Conservation (phyloP, 257 asterid genomes). For the Striga asiatica region DNA sequence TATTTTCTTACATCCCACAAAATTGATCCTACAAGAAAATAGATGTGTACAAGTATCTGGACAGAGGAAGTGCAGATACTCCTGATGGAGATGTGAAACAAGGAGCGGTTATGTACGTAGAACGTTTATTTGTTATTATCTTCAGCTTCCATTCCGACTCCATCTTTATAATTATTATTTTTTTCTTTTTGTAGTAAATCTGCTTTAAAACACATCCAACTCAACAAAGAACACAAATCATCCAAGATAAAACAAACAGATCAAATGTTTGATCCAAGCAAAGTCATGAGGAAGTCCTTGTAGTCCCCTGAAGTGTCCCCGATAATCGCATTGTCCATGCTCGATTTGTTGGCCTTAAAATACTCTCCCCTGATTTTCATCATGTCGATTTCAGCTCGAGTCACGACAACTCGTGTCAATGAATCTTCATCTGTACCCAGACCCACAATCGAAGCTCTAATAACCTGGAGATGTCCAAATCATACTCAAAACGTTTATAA, state of each 20-base stretch:
- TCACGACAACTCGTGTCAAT: constrained; percentile 56
- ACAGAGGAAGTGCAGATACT: too few species aligned
- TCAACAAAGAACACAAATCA: not conserved
- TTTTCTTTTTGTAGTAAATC: not conserved
- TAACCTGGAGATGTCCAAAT: constrained; percentile 30
- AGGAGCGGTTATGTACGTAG: too few species aligned
- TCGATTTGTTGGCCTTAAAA: constrained; percentile 25
- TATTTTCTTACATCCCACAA: too few species aligned
- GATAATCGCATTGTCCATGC: constrained; percentile 47
- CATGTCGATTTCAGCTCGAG: constrained; percentile 73
- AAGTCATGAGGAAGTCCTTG: constrained; percentile 56
- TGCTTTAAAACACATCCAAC: not conserved
- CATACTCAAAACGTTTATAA: too few species aligned
- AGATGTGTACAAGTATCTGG: too few species aligned
- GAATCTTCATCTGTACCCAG: constrained; percentile 77
- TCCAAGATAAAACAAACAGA: not conserved
- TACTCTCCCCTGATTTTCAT: constrained; percentile 53
- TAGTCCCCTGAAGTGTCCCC: constrained; percentile 82
- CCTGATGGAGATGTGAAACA: too few species aligned
- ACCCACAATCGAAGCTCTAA: constrained; percentile 48
- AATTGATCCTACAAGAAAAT: too few species aligned
- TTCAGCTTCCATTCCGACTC: not conserved
- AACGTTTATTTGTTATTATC: not conserved
- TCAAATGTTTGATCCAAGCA: constrained; percentile 53
- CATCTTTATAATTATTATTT: not conserved